Evolutionary conservation across 352 stramenopile species (phyloP), one percentile per base, ranked within the genome.

Genomic region (Pythium coloratum): DNA sequence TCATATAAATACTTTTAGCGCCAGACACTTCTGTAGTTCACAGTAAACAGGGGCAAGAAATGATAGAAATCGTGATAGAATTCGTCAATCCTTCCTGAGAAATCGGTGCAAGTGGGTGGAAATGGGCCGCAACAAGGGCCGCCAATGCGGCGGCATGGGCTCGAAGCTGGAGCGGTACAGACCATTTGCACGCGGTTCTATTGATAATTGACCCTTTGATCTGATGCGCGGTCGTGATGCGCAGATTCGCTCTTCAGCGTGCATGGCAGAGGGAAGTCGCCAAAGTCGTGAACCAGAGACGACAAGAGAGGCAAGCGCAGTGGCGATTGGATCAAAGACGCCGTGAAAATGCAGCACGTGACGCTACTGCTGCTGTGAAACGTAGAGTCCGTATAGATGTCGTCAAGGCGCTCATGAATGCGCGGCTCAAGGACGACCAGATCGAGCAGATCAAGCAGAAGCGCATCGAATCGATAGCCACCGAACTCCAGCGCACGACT

Each of bases 81-180:
- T 32, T 55, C 28, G 50, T 59, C 50, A 61, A 67, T 44, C 51
- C 54, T 55, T 24, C 32, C 18, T 53, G 18, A 6, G 46, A 28
- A 53, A 53, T 53, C 46, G 6, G 20, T 30, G 9, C 20, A 24
- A 32, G 18, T 30, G 46, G 46, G 30, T 40, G 30, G 26, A 56
- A 59, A 92, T 93, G 84, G 82, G 82, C 0, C 76, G 84, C 47
- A 92, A 92, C 30, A 92, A 92, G 65, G 84, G 82, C 8, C 76
- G 82, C 8, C 84, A 91, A 67, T 91, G 82, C 70, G 84, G 82
- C 28, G 81, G 80, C 70, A 89, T 79, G 55, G 70, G 70, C 62
- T 91, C 81, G 62, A 93, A 93, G 76, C 86, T 89, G 65, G 82
- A 90, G 75, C 71, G 81, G 84, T 82, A 14, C 24, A 61, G n/a